Evolutionary conservation across 2,329 filamentous ascomycete species (phyloP), one percentile per base, ranked within the genome.

Genomic region (Claviceps sp.): DNA sequence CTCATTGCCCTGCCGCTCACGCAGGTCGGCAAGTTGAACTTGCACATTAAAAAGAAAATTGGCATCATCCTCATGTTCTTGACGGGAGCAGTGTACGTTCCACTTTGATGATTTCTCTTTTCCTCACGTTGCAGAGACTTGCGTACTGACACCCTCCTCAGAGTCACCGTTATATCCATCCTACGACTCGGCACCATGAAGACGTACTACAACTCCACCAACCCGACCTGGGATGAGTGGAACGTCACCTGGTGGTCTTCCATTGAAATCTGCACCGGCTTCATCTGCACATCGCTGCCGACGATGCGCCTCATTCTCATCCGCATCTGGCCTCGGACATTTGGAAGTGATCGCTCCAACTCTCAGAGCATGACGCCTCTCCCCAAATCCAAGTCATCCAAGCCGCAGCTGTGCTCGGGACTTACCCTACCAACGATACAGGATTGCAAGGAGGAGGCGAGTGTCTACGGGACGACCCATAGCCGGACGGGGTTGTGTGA

Each of bases 11-110:
- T 53, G 30, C 52, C 52, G 13, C 48, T 53, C 14, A 53, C 30
- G 36, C 52, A 53, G 24, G 26, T 53, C 2, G 7, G 26, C 9
- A 36, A 26, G 20, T 36, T 53, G 26, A 45, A 36, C 13, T n/a
- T 53, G 24, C 43, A 50, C 14, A n/a, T 49, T 2, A 53, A 53
- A 37, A 53, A 53, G 26, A 53, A 53, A 43, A 38, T 53, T 43
- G 52, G 52, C 2, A 40, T 53, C n/a, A 18, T 36, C 9, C 24
- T 53, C 2, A 53, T 53, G 52, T 53, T 53, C 18, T 24, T 53
- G 36, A 46, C 37, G 6, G 52, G 52, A 7, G 47, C 48, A 18
- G 13, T 50, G 52, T 53, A 42, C 36, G 52, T 47, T 22, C 30
- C 11, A 5, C 22, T 14, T 1, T 7, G 1, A 18, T 37, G 18